Percentiles rank a stretch among this genome's conserved stretches.
Evolutionary conservation across 345 rosid genomes (phyloP).

Genomic region (Tarenaya hassleriana): DNA sequence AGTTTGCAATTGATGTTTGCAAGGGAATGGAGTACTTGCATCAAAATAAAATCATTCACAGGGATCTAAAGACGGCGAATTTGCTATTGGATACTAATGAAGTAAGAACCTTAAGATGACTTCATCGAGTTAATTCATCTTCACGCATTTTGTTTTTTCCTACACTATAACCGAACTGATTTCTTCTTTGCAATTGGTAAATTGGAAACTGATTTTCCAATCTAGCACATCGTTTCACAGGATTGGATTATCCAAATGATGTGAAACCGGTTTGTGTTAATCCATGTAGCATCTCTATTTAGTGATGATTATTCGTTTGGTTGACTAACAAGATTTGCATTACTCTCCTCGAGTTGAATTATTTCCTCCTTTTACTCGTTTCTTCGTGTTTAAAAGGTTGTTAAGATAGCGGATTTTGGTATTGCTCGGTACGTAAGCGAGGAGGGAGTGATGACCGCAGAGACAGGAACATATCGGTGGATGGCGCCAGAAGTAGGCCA

Average conservation of each 20-base stretch:
- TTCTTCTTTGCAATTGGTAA: too few species aligned
- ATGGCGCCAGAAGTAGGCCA: slow-evolving; percentile 79
- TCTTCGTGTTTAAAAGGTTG: slow-evolving; percentile 42
- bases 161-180: too few species aligned
- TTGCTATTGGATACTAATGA: slow-evolving; percentile 57
- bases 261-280: too few species aligned
- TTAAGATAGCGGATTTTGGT: slow-evolving; percentile 78
- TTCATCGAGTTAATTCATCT: slow-evolving; percentile 1
- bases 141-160: too few species aligned
- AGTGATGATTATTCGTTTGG: too few species aligned
- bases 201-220: too few species aligned
- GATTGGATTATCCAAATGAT: too few species aligned
- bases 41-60: slow-evolving; percentile 58
- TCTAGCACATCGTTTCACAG: too few species aligned
- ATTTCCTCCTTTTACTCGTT: not conserved
- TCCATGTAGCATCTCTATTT: not conserved
- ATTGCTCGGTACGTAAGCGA: slow-evolving; percentile 64
- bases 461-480: slow-evolving; percentile 84
- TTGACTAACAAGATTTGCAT: too few species aligned
- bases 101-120: slow-evolving; percentile 34
- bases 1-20: slow-evolving; percentile 64
- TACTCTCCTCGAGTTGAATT: not conserved
- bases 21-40: slow-evolving; percentile 78
- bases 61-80: slow-evolving; percentile 79
- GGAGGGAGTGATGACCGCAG: slow-evolving; percentile 75